Conservation (phyloP, 805 yeast species). For the Cyberlindnera samutprakarnensis region DNA sequence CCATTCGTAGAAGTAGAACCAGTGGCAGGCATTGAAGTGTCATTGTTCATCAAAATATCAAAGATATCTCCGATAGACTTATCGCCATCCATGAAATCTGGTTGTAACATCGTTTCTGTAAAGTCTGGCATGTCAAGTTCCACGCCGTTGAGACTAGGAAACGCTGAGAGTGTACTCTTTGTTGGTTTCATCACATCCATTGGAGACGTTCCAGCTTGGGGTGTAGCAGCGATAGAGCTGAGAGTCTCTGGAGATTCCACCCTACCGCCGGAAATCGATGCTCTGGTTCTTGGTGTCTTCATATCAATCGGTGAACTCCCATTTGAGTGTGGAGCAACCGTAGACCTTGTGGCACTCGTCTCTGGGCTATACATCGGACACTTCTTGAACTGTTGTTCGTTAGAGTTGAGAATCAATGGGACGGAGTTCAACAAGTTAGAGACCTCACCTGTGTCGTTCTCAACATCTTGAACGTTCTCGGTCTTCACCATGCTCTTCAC, state of each 20-base stretch:
- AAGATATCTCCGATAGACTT: constrained; percentile 2
- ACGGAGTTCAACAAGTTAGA: constrained; percentile 18
- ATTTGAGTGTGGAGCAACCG: not conserved
- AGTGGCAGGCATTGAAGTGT: too few relatives aligned
- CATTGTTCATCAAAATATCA: constrained; percentile 1
- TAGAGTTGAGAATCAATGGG: constrained; percentile 15
- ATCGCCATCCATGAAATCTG: not conserved
- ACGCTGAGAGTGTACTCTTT: not conserved
- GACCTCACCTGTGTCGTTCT: constrained; percentile 16
- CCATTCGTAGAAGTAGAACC: too few relatives aligned
- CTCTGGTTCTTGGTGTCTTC: not conserved
- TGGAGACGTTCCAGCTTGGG: not conserved
- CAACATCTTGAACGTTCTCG: constrained; percentile 15
- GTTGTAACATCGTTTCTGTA: not conserved
- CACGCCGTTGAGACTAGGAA: not conserved
- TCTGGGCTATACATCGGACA: constrained; percentile 11
- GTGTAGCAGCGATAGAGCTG: not conserved
- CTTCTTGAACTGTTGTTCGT: constrained; percentile 13
- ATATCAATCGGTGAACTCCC: not conserved
- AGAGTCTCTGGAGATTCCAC: not conserved
- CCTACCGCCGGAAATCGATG: not conserved
- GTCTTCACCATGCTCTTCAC: constrained; percentile 19
- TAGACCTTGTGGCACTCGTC: constrained; percentile 9
- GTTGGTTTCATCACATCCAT: not conserved
- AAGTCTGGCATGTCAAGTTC: constrained; percentile 1